Evolutionary conservation across 1,284 basidiomycete genomes (phyloP).

Genomic region (Ganoderma lucidum): DNA sequence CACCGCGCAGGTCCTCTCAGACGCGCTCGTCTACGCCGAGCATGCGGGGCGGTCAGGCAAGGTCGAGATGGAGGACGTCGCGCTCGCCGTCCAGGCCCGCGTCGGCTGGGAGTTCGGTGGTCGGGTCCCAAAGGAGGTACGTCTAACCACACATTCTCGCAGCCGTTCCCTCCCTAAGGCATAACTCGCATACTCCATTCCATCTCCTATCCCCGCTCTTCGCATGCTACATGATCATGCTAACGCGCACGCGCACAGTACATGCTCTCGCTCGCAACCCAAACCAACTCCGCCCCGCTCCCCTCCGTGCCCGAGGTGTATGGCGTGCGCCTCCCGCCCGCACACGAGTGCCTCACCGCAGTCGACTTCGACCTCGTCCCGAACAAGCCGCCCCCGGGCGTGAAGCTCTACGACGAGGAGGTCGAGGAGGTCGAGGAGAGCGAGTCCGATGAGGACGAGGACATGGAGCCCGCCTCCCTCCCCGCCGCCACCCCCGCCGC

Average conservation of each 20-base stretch:
- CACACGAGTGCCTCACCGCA: constrained; percentile 85
- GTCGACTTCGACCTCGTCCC: constrained; percentile 96
- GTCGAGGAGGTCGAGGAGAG: constrained; percentile 80
- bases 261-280: constrained; percentile 86
- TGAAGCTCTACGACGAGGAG: constrained; percentile 80
- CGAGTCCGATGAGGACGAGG: constrained; percentile 68
- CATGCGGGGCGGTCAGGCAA: constrained; percentile 86
- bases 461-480: constrained; percentile 65
- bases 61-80: constrained; percentile 91
- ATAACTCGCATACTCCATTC: background rate
- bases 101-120: constrained; percentile 96
- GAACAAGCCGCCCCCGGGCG: constrained; percentile 80
- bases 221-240: background rate
- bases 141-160: constrained; percentile 34
- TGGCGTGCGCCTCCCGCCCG: constrained; percentile 88
- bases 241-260: constrained; percentile 62
- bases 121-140: constrained; percentile 93
- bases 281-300: constrained; percentile 90
- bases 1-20: constrained; percentile 89
- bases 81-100: constrained; percentile 90
- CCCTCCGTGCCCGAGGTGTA: constrained; percentile 96
- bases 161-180: background rate
- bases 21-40: constrained; percentile 93
- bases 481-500: constrained; percentile 30
- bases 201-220: background rate